phyloP scores from a whole-genome alignment of 2,329 filamentous ascomycete genomes.

The Trichoderma gracile region DNA sequence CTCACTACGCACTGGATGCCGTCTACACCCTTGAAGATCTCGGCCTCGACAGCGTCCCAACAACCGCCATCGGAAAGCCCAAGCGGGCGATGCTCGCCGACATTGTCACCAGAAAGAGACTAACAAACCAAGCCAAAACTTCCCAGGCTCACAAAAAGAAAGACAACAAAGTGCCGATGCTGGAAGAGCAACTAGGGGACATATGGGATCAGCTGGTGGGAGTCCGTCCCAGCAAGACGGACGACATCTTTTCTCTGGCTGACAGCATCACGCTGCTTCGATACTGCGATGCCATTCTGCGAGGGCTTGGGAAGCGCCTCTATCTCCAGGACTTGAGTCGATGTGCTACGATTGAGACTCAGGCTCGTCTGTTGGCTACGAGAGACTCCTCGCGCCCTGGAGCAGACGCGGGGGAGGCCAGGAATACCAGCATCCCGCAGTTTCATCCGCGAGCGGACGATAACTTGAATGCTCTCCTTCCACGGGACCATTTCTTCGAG shows the following conservation, averaged over 20 bases:
- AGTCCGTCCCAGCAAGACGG: conserved; percentile 31
- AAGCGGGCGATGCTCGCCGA: conserved; percentile 43
- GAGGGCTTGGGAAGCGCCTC: conserved; percentile 34
- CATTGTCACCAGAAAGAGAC: conserved; percentile 29
- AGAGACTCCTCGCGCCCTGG: background rate
- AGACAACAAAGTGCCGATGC: conserved; percentile 2
- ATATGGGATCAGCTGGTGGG: conserved; percentile 39
- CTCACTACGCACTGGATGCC: conserved; percentile 43
- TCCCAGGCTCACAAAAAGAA: background rate
- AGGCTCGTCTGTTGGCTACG: conserved; percentile 33
- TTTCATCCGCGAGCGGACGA: background rate
- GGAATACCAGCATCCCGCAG: background rate
- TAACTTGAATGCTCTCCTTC: background rate
- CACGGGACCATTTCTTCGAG: background rate
- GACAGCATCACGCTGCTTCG: conserved; percentile 44
- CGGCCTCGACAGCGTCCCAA: conserved; percentile 41
- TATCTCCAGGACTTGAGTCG: conserved; percentile 41
- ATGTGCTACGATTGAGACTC: conserved; percentile 38
- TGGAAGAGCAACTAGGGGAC: conserved; percentile 30
- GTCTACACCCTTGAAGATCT: conserved; percentile 47
- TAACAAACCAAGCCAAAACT: background rate
- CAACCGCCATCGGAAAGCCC: conserved; percentile 48
- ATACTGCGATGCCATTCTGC: conserved; percentile 39
- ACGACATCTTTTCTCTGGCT: conserved; percentile 35
- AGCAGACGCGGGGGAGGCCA: background rate